Base-by-base conservation (phyloP, 1,139 yeast genomes). In the Blastobotrys indianensis region DNA sequence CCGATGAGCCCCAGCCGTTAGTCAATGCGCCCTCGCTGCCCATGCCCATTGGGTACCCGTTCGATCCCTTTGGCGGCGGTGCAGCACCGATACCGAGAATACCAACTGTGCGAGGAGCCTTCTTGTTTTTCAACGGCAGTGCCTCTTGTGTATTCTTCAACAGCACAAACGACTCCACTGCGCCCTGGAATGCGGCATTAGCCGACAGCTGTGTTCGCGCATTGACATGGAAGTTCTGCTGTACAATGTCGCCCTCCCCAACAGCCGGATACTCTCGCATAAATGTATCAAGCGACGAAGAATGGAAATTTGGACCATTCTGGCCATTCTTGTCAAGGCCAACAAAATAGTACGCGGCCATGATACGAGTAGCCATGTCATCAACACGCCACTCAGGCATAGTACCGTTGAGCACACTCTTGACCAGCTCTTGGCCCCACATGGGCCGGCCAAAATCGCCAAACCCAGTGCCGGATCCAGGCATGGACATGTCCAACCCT, bases 401-500 rank as follows among this genome's bases (percentile, higher is more conserved):
- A 0, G 84, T 75, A 31, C 73, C 74, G 58, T 80, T 79, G 59
- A 74, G 74, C 8, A 79, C 72, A 1, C 81, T 75, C 45, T 75
- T 61, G 0, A 84, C 78, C 49, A 80, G 65, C 34, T 75, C 64
- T 1, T 80, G 75, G 1, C 84, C 85, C 52, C 73, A 70, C 25
- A 20, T 20, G 25, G 25, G 25, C 7, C 25, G 4, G 25, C 6
- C 7, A 20, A 20, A 20, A 2, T 80, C 82, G 75, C 51, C 70
- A 70, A 1, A 73, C 65, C 7, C 17, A 10, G 20, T 25, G 10
- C 15, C 39, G 6, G 76, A 80, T 25, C 83, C 84, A 0, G 85
- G 85, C 85, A 80, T 80, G 4, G 75, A 68, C 82, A 80, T 77
- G 62, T 80, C 85, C 41, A 78, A 63, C 0, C 86, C 86, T 1